A percentile compares a stretch with the other conserved stretches of the same genome.
phyloP scores from a whole-genome alignment of 768 basidiomycete genomes.

The Phanerochaete carnosa region DNA sequence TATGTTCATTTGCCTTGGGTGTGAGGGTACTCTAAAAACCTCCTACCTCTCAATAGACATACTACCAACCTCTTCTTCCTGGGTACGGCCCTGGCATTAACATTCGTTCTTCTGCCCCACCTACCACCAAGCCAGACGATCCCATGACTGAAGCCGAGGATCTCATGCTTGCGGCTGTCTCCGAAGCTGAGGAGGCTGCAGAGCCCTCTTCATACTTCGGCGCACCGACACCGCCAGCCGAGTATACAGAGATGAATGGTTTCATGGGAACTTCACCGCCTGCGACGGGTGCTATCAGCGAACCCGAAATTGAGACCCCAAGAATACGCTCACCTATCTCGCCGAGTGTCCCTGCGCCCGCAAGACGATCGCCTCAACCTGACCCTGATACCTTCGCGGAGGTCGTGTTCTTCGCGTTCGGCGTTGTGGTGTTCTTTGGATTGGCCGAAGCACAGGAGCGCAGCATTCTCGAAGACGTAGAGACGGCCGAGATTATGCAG shows the following conservation, averaged over 20 bases:
- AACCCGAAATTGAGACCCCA: background rate
- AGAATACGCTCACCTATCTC: background rate
- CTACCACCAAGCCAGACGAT: constrained; percentile 32
- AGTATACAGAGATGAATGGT: constrained; percentile 11
- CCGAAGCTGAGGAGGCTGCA: constrained; percentile 83
- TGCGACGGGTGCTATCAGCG: background rate
- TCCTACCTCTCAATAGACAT: constrained; percentile 56
- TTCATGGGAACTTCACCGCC: constrained; percentile 21
- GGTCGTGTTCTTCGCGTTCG: constrained; percentile 80
- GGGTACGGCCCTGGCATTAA: constrained; percentile 86
- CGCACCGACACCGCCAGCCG: constrained; percentile 7
- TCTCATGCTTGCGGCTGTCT: constrained; percentile 56
- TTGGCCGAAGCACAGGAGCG: constrained; percentile 75
- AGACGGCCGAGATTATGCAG: constrained; percentile 65
- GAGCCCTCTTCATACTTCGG: constrained; percentile 54
- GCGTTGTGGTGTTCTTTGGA: constrained; percentile 92
- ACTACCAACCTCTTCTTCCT: constrained; percentile 86
- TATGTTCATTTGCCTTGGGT: constrained; percentile 14
- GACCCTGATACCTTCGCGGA: constrained; percentile 60
- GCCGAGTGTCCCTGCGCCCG: background rate
- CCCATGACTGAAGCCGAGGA: constrained; percentile 49
- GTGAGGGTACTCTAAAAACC: background rate
- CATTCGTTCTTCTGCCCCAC: constrained; percentile 77
- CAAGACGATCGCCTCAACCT: constrained; percentile 6
- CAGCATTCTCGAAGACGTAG: constrained; percentile 81